Percentiles rank a stretch among this genome's conserved stretches.
phyloP scores from a whole-genome alignment of 768 basidiomycete genomes.

The Lactarius sp. region DNA sequence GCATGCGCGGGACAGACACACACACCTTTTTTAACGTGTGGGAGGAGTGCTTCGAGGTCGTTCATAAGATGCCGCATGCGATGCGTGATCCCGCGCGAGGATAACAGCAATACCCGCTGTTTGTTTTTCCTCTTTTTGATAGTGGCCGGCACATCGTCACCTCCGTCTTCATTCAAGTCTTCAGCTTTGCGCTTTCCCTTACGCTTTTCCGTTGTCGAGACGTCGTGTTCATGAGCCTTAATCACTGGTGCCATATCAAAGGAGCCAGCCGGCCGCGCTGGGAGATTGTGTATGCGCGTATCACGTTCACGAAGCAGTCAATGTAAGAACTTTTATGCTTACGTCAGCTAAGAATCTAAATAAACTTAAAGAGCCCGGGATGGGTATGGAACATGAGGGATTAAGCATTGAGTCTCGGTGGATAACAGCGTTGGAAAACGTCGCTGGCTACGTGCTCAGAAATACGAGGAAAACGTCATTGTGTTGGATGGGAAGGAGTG shows the following conservation, averaged over 20 bases:
- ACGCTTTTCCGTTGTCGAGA: slow-evolving; percentile 32
- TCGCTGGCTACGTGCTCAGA: neutral
- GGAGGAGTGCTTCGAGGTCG: slow-evolving; percentile 83
- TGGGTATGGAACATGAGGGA: neutral
- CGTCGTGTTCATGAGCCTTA: slow-evolving; percentile 57
- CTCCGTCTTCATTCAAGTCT: slow-evolving; percentile 54
- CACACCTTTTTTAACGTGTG: slow-evolving; percentile 95
- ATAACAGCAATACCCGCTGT: slow-evolving; percentile 90
- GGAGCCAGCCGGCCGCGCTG: too few relatives aligned
- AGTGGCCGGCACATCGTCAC: slow-evolving; percentile 34
- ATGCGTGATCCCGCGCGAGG: slow-evolving; percentile 91
- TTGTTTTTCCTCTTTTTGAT: slow-evolving; percentile 75
- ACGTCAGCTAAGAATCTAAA: slow-evolving; percentile 28
- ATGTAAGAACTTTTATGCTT: neutral
- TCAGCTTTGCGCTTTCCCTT: slow-evolving; percentile 64
- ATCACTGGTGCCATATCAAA: slow-evolving; percentile 52
- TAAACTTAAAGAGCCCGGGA: too few relatives aligned
- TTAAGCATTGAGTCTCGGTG: neutral
- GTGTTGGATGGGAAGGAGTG: neutral
- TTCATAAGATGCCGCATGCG: slow-evolving; percentile 97
- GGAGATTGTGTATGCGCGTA: neutral
- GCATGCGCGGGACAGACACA: neutral
- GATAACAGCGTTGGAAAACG: neutral
- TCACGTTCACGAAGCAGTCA: too few relatives aligned
- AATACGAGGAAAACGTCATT: neutral